Evolutionary conservation across 371 early-diverging fungal genomes (phyloP).

Genomic region (Mucor indicus): DNA sequence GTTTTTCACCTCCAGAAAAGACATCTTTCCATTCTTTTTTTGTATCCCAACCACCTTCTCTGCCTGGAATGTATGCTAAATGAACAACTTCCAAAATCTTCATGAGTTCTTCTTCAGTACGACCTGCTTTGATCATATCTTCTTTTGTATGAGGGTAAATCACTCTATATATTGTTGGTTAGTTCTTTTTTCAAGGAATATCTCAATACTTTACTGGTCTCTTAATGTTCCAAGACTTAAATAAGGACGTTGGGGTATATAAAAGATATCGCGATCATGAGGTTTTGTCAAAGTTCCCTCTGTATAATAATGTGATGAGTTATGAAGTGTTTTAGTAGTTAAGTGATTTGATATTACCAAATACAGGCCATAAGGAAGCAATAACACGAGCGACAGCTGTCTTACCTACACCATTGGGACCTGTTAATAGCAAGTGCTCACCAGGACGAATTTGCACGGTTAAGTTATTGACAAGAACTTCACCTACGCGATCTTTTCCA

Average conservation of each 20-base stretch:
- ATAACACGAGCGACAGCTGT: slow-evolving; percentile 79
- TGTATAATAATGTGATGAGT: slow-evolving; percentile 2
- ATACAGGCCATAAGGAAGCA: slow-evolving; percentile 86
- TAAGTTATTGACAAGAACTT: slow-evolving; percentile 59
- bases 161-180: slow-evolving; percentile 29
- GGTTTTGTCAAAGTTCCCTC: slow-evolving; percentile 72
- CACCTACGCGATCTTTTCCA: slow-evolving; percentile 61
- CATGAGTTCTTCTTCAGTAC: slow-evolving; percentile 76
- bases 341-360: slow-evolving; percentile 34
- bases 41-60: slow-evolving; percentile 89
- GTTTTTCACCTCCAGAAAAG: slow-evolving; percentile 90
- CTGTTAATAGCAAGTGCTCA: slow-evolving; percentile 69
- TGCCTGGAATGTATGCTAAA: slow-evolving; percentile 68
- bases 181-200: slow-evolving; percentile 2
- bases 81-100: slow-evolving; percentile 71
- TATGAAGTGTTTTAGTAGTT: background rate
- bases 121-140: slow-evolving; percentile 71
- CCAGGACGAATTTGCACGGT: slow-evolving; percentile 63
- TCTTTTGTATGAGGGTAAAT: slow-evolving; percentile 86
- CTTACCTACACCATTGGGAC: slow-evolving; percentile 85
- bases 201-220: slow-evolving; percentile 84
- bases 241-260: slow-evolving; percentile 90
- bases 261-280: slow-evolving; percentile 67
- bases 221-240: slow-evolving; percentile 81
- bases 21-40: slow-evolving; percentile 91